Evolutionary conservation across 768 basidiomycete species (phyloP).

Genomic region (Trametes cubensis): DNA sequence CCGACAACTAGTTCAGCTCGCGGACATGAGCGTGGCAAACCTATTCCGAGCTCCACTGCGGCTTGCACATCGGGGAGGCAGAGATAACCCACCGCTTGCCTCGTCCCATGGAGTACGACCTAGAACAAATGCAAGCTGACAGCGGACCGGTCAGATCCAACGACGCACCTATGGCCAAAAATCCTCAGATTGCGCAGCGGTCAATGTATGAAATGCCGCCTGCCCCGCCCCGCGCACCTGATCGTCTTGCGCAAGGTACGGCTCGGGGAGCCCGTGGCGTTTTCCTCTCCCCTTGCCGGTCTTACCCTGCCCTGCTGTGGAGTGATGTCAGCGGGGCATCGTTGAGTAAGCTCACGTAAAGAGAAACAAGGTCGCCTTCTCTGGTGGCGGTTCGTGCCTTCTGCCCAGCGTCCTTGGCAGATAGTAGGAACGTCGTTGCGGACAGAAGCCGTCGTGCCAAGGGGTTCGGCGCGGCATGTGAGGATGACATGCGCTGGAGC

Average conservation of each 20-base stretch:
- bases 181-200: too few relatives aligned
- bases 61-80: too few relatives aligned
- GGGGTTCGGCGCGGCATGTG: not conserved
- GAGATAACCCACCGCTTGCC: too few relatives aligned
- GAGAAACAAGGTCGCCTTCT: not conserved
- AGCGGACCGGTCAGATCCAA: too few relatives aligned
- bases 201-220: too few relatives aligned
- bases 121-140: too few relatives aligned
- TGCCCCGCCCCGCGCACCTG: not conserved
- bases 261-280: not conserved
- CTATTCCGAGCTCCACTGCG: too few relatives aligned
- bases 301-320: too few relatives aligned
- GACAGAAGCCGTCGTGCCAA: slow-evolving; percentile 1
- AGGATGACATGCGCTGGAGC: not conserved
- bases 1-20: too few relatives aligned
- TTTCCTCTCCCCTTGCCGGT: not conserved
- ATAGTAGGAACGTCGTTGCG: not conserved
- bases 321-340: not conserved
- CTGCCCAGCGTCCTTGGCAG: slow-evolving; percentile 8
- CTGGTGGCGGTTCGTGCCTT: not conserved
- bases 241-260: not conserved
- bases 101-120: too few relatives aligned
- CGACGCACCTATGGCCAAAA: too few relatives aligned
- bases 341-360: slow-evolving; percentile 4
- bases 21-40: slow-evolving; percentile 8